These are phyloP conservation scores for Gleditsia sinensis DNA, from an alignment of 306 rosid genomes.

Conservation along the genomic window DNA sequence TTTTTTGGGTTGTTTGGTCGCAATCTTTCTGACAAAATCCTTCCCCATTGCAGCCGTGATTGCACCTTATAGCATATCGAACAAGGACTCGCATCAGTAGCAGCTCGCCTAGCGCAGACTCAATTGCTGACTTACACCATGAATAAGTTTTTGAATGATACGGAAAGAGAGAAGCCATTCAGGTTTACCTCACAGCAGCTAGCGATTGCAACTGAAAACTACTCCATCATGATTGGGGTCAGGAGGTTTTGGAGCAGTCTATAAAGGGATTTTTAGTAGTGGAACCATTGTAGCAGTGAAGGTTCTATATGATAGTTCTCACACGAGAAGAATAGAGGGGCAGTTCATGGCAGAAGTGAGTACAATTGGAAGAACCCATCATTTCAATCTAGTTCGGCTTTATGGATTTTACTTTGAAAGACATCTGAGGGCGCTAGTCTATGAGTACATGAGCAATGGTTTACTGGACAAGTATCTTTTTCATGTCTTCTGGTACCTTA, in stretches of 20 bases:
- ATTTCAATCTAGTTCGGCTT: conserved; percentile 42
- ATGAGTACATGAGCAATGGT: conserved; percentile 36
- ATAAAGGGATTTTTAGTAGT: conserved; percentile 32
- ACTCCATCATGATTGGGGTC: conserved; percentile 30
- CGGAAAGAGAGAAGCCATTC: conserved; percentile 36
- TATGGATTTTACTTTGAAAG: conserved; percentile 40
- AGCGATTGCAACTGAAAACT: conserved; percentile 25
- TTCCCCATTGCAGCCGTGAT: too few relatives aligned
- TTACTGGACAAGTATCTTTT: conserved; percentile 38
- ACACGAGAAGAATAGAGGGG: conserved; percentile 24
- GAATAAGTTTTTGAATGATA: conserved; percentile 25
- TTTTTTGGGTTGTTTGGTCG: too few relatives aligned
- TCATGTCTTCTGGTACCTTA: conserved; percentile 1
- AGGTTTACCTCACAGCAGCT: conserved; percentile 33
- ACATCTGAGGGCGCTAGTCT: conserved; percentile 40
- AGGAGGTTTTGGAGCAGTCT: conserved; percentile 42
- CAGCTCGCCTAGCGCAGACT: too few relatives aligned
- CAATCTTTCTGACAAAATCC: too few relatives aligned
- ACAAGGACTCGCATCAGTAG: too few relatives aligned
- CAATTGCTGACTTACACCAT: conserved; percentile 4
- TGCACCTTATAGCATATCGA: too few relatives aligned
- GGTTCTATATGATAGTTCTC: conserved; percentile 29
- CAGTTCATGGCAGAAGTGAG: conserved; percentile 51
- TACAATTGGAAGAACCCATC: conserved; percentile 41
- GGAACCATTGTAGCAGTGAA: conserved; percentile 38